Evolutionary conservation across 345 rosid genomes (phyloP).

Genomic region (Citrus hindsii): DNA sequence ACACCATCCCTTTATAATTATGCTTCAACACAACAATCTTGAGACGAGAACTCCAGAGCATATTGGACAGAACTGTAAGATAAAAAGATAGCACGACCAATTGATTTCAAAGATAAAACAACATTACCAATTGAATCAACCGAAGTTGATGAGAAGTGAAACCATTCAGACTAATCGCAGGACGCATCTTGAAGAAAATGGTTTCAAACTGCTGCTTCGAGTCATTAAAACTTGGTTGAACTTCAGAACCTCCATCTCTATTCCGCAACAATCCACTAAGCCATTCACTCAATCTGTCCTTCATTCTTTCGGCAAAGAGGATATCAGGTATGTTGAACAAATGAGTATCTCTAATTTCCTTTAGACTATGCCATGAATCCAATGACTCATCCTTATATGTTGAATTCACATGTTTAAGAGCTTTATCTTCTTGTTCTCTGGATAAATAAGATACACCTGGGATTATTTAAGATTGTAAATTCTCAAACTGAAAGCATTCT

Average conservation of each 20-base stretch:
- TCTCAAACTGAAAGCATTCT: constrained; percentile 14
- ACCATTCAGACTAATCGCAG: constrained; percentile 63
- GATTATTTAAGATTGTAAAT: constrained; percentile 44
- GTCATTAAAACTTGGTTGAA: constrained; percentile 17
- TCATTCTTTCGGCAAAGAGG: constrained; percentile 84
- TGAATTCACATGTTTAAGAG: constrained; percentile 35
- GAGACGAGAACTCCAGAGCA: background rate
- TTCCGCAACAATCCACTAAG: constrained; percentile 42
- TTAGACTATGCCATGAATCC: constrained; percentile 13
- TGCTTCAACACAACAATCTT: background rate
- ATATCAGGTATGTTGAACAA: constrained; percentile 50
- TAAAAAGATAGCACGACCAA: background rate
- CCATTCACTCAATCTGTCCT: constrained; percentile 62
- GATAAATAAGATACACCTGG: constrained; percentile 95
- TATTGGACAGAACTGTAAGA: background rate
- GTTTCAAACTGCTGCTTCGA: constrained; percentile 45
- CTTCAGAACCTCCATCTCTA: constrained; percentile 24
- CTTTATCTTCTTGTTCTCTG: constrained; percentile 69
- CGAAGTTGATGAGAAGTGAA: constrained; percentile 79
- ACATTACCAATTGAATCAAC: constrained; percentile 63
- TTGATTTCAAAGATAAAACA: constrained; percentile 4
- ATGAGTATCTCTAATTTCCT: constrained; percentile 34
- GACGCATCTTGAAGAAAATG: constrained; percentile 64
- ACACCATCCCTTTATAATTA: background rate
- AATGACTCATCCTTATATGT: constrained; percentile 23